These are phyloP conservation scores for Nannizzia gypsea DNA, from an alignment of 2,329 filamentous ascomycete species.

Conservation along the genomic window DNA sequence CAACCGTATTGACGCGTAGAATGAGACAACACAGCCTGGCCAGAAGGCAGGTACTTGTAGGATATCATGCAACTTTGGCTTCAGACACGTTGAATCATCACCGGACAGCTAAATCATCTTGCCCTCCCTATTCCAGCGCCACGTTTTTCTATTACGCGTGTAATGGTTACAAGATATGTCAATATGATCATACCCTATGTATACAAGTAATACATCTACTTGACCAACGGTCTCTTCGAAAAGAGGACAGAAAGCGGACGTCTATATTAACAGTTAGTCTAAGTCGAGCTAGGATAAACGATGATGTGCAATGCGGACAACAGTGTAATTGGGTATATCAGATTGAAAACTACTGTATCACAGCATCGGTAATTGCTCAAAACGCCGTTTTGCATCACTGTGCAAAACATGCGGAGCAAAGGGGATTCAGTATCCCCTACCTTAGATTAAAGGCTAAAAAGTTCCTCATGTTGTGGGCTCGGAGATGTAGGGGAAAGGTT, in stretches of 20 bases:
- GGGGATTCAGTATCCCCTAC: neutral
- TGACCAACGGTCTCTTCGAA: no score
- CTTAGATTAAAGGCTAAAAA: neutral
- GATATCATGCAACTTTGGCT: conserved; percentile 38
- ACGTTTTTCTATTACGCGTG: no score
- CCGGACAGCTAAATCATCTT: conserved; percentile 17
- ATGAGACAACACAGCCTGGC: neutral
- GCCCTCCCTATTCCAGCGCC: no score
- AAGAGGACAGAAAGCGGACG: neutral
- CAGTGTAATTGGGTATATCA: conserved; percentile 15
- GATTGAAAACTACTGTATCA: conserved; percentile 36
- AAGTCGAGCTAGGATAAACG: neutral
- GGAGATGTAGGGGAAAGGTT: neutral
- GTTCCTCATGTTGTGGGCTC: neutral
- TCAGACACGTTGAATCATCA: conserved; percentile 32
- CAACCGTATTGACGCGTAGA: conserved; percentile 10
- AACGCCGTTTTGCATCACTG: conserved; percentile 19
- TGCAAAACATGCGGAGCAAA: conserved; percentile 15
- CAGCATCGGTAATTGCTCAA: conserved; percentile 28
- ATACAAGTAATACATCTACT: no score
- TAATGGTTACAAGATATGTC: neutral
- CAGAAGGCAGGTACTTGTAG: conserved; percentile 17
- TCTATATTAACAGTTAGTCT: neutral
- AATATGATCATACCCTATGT: neutral
- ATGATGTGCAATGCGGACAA: neutral